These are phyloP conservation scores for Crucibulum parvulum DNA, from an alignment of 1,284 basidiomycete species.

Conservation along the genomic window DNA sequence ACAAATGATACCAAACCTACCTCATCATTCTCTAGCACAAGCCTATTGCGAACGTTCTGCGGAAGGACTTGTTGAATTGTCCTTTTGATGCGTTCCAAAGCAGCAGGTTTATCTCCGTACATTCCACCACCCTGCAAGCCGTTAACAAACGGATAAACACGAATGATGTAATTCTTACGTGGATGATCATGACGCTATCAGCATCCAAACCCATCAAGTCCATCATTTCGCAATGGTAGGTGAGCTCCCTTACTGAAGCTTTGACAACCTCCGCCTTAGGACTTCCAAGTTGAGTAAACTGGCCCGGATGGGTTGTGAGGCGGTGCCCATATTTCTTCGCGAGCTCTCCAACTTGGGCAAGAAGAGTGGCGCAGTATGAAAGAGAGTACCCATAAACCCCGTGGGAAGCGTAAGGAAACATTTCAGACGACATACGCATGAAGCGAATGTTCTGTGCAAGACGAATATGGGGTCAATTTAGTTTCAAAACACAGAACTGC, in stretches of 20 bases:
- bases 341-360: constrained; percentile 69
- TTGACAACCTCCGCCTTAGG: constrained; percentile 77
- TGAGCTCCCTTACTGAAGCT: constrained; percentile 80
- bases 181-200: constrained; percentile 84
- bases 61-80: constrained; percentile 69
- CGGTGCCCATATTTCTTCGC: constrained; percentile 83
- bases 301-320: constrained; percentile 88
- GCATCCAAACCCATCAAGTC: constrained; percentile 81
- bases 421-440: constrained; percentile 86
- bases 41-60: constrained; percentile 68
- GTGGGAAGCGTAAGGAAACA: constrained; percentile 93
- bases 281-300: constrained; percentile 87
- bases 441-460: constrained; percentile 67
- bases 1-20: constrained; percentile 39
- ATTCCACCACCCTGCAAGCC: constrained; percentile 69
- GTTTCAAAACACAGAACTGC: neutral
- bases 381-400: constrained; percentile 82
- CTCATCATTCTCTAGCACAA: constrained; percentile 94
- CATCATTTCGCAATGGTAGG: constrained; percentile 88
- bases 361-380: constrained; percentile 64
- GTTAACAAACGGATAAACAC: neutral
- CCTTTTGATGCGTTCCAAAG: constrained; percentile 77
- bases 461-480: neutral
- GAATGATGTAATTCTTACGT: constrained; percentile 48
- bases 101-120: constrained; percentile 79